Conservation (phyloP, 2,329 filamentous ascomycete species). For the Fusarium xyrophilum region DNA sequence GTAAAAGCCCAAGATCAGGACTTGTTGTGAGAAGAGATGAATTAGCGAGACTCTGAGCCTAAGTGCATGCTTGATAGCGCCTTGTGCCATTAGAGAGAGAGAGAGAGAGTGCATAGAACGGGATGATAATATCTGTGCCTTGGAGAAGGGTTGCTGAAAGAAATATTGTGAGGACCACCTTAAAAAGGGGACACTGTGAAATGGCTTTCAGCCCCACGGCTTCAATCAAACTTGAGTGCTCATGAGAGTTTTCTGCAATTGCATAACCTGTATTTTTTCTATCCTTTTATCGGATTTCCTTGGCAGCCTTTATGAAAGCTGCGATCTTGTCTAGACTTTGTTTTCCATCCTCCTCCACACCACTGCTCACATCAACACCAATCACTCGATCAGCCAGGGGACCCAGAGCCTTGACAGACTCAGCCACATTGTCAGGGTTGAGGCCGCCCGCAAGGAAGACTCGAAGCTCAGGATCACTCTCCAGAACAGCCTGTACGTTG, state of each 20-base stretch:
- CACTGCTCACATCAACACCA: conserved; percentile 92
- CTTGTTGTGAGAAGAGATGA: not conserved
- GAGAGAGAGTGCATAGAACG: not conserved
- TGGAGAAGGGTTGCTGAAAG: not conserved
- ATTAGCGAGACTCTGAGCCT: not conserved
- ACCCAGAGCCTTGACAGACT: conserved; percentile 69
- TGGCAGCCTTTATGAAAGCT: conserved; percentile 79
- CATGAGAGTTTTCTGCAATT: not conserved
- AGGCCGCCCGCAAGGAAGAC: conserved; percentile 87
- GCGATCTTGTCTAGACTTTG: conserved; percentile 84
- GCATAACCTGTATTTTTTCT: conserved; percentile 9
- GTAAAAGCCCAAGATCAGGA: not conserved
- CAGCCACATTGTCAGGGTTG: conserved; percentile 77
- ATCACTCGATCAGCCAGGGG: conserved; percentile 68
- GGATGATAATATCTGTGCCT: not conserved
- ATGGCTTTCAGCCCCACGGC: not conserved
- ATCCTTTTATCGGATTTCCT: conserved; percentile 58
- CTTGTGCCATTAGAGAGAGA: not conserved
- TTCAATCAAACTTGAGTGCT: not conserved
- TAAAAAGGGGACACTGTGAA: not conserved
- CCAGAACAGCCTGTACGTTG: conserved; percentile 71
- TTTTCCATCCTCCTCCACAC: conserved; percentile 82
- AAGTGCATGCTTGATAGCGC: not conserved
- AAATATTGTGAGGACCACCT: not conserved
- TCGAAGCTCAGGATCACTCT: conserved; percentile 71